Evolutionary conservation across 1,284 basidiomycete species (phyloP).

Genomic region (Ganoderma multipileum): DNA sequence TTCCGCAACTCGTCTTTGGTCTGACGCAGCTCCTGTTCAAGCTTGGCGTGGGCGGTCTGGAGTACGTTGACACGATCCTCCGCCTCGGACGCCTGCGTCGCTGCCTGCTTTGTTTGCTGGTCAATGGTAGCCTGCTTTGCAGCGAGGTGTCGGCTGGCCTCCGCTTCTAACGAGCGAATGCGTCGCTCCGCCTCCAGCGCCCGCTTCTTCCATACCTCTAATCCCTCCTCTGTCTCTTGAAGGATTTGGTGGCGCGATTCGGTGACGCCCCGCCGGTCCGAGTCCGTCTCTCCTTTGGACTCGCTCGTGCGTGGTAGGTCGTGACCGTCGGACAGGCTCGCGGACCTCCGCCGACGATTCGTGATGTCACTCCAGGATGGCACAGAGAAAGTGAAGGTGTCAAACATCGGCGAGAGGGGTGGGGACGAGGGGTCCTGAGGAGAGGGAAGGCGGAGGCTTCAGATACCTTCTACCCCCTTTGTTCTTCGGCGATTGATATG

Average conservation of each 20-base stretch:
- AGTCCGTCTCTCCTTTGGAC: neutral
- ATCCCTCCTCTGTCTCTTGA: neutral
- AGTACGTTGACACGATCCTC: neutral
- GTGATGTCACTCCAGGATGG: neutral
- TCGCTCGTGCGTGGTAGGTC: neutral
- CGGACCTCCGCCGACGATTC: neutral
- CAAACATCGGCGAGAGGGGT: neutral
- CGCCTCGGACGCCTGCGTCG: neutral
- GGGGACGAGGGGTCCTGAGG: neutral
- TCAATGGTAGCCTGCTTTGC: neutral
- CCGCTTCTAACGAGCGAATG: neutral
- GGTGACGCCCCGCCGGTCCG: neutral
- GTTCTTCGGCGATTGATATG: neutral
- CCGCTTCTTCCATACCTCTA: neutral
- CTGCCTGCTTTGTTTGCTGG: neutral
- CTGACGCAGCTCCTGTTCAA: neutral
- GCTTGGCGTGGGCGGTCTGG: neutral
- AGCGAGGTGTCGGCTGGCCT: neutral
- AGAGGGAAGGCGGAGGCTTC: neutral
- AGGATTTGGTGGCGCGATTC: neutral
- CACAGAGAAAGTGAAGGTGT: neutral
- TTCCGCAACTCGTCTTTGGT: neutral
- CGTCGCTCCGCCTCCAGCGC: neutral
- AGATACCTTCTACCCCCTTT: neutral
- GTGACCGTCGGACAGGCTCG: neutral